phyloP scores from a whole-genome alignment of 345 rosid genomes.

The Noccaea caerulescens region DNA sequence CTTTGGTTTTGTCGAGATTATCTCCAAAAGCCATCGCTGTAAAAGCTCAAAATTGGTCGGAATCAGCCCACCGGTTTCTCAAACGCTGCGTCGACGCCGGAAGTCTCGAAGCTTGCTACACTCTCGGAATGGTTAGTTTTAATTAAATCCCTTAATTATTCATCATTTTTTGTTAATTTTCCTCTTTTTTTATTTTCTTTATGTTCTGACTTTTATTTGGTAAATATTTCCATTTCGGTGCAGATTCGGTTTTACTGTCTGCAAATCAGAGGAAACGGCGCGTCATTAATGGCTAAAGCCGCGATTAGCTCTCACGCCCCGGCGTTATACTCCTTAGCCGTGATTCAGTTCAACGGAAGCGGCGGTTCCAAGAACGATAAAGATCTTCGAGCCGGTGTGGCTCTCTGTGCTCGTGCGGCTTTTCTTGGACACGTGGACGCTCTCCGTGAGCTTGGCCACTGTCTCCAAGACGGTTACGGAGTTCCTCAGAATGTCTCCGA shows the following conservation, averaged over 20 bases:
- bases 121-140: constrained; percentile 86
- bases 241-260: constrained; percentile 96
- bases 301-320: constrained; percentile 88
- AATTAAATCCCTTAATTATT: neutral
- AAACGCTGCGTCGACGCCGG: constrained; percentile 87
- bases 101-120: constrained; percentile 85
- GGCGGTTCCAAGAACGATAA: constrained; percentile 93
- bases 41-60: constrained; percentile 78
- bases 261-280: constrained; percentile 80
- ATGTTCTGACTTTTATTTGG: neutral
- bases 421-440: constrained; percentile 91
- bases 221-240: neutral
- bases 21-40: constrained; percentile 60
- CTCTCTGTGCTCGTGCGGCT: constrained; percentile 91
- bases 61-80: constrained; percentile 77
- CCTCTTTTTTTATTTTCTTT: neutral
- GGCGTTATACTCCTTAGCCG: constrained; percentile 81
- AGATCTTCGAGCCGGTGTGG: constrained; percentile 91
- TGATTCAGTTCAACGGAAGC: constrained; percentile 96
- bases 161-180: neutral
- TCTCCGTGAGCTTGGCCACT: constrained; percentile 95
- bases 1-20: constrained; percentile 66
- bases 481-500: constrained; percentile 79
- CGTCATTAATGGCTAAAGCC: constrained; percentile 93
- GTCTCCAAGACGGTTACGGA: constrained; percentile 97